phyloP scores from a whole-genome alignment of 2,329 filamentous ascomycete species.

The Periconia digitata region DNA sequence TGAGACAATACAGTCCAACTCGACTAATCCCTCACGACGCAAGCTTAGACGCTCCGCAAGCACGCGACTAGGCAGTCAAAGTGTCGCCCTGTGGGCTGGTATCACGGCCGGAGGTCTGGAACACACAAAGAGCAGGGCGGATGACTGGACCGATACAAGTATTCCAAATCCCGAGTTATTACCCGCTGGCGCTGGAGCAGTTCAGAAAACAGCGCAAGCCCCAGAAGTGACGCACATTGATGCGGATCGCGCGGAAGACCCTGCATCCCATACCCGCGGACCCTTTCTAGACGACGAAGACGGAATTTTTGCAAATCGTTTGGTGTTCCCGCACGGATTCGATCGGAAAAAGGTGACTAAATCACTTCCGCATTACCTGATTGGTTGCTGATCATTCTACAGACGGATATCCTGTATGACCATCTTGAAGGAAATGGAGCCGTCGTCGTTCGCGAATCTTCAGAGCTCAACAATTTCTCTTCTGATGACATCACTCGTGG shows the following conservation, averaged over 20 bases:
- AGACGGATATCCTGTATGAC: conserved; percentile 38
- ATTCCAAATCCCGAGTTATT: conserved; percentile 23
- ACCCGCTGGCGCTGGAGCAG: conserved; percentile 12
- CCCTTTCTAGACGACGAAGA: conserved; percentile 13
- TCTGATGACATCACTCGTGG: conserved; percentile 32
- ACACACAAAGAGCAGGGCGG: conserved; percentile 22
- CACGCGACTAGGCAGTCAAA: conserved; percentile 77
- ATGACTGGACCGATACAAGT: conserved; percentile 39
- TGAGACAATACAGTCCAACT: conserved; percentile 26
- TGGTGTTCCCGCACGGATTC: conserved; percentile 49
- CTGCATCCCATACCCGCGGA: conserved; percentile 12
- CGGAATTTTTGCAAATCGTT: conserved; percentile 48
- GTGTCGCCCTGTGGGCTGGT: conserved; percentile 85
- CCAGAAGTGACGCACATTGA: conserved; percentile 10
- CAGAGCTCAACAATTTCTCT: conserved; percentile 27
- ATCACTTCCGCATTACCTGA: neutral
- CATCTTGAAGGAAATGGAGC: conserved; percentile 41
- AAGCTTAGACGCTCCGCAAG: conserved; percentile 89
- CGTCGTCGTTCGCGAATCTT: conserved; percentile 23
- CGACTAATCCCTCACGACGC: conserved; percentile 58
- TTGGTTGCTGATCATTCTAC: conserved; percentile 19
- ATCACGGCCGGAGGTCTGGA: conserved; percentile 61
- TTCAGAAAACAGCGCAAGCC: conserved; percentile 1
- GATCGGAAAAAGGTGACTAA: conserved; percentile 43
- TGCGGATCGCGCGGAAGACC: conserved; percentile 15